Evolutionary conservation across 306 rosid species (phyloP).

Genomic region (Pueraria montana): DNA sequence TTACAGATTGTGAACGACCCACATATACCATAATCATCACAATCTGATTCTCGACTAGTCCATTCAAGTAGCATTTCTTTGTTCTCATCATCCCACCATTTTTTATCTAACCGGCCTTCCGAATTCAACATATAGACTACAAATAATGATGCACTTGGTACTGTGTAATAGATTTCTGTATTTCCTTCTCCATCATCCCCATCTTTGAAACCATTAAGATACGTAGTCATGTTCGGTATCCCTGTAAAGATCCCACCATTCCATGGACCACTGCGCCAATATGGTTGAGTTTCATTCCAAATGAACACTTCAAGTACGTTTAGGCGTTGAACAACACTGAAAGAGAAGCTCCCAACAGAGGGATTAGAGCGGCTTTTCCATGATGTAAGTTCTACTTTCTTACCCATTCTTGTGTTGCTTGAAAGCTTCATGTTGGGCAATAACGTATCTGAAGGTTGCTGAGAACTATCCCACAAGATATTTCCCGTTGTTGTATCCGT

Average conservation of each 20-base stretch:
- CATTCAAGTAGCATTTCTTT: not conserved
- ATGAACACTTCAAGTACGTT: constrained; percentile 22
- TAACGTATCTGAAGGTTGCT: constrained; percentile 38
- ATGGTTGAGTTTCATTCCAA: constrained; percentile 38
- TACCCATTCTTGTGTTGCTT: not conserved
- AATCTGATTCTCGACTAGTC: not conserved
- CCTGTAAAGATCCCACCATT: constrained; percentile 35
- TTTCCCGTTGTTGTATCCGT: not conserved
- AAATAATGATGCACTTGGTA: no score
- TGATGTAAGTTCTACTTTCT: not conserved
- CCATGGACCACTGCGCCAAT: constrained; percentile 51
- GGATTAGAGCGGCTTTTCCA: constrained; percentile 52
- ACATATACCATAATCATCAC: constrained; percentile 35
- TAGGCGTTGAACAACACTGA: not conserved
- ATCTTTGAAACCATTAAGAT: constrained; percentile 6
- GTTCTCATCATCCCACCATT: not conserved
- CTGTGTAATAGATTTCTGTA: not conserved
- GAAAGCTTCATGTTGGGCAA: constrained; percentile 40
- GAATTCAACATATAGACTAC: not conserved
- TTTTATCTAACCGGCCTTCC: constrained; percentile 3
- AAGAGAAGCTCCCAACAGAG: constrained; percentile 46
- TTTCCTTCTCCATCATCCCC: not conserved
- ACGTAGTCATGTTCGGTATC: not conserved
- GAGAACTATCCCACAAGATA: constrained; percentile 52
- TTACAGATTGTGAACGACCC: constrained; percentile 35